These are phyloP conservation scores for Thermomucor indicae-seudaticae DNA, from an alignment of 371 early-diverging fungal genomes.

Conservation along the genomic window DNA sequence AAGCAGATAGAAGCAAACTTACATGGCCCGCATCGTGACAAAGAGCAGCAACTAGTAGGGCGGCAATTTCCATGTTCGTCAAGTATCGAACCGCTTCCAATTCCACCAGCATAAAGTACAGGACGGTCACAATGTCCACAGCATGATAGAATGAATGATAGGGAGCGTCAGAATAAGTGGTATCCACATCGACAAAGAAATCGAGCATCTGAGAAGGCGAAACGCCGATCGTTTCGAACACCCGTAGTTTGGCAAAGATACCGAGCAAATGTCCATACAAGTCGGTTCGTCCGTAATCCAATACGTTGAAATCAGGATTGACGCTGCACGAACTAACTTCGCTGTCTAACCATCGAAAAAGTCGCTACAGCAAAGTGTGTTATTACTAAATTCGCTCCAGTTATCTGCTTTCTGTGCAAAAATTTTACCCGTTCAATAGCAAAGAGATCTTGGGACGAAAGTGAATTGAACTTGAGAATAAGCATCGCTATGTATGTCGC, in stretches of 20 bases:
- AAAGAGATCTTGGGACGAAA: constrained; percentile 18
- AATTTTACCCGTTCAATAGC: constrained; percentile 19
- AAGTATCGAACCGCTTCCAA: constrained; percentile 59
- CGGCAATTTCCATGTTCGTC: constrained; percentile 60
- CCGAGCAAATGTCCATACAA: constrained; percentile 23
- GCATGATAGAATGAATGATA: constrained; percentile 91
- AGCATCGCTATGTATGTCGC: constrained; percentile 8
- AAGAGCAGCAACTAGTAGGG: constrained; percentile 79
- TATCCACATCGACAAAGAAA: constrained; percentile 74
- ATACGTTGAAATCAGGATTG: constrained; percentile 13
- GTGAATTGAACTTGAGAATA: constrained; percentile 20
- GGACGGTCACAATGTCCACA: constrained; percentile 80
- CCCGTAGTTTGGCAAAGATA: constrained; percentile 14
- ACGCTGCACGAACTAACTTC: constrained; percentile 10
- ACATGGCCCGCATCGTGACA: constrained; percentile 91
- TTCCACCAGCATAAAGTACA: constrained; percentile 70
- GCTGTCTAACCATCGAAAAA: constrained; percentile 21
- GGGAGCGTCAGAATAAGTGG: constrained; percentile 67
- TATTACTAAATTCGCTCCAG: not conserved
- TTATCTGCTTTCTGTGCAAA: not conserved
- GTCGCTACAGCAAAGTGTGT: constrained; percentile 9
- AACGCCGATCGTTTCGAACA: constrained; percentile 27
- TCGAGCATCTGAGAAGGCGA: constrained; percentile 64
- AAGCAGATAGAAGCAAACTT: constrained; percentile 30
- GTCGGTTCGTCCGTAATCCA: constrained; percentile 26